phyloP scores from a whole-genome alignment of 768 basidiomycete genomes.

The Lactarius evosmus region DNA sequence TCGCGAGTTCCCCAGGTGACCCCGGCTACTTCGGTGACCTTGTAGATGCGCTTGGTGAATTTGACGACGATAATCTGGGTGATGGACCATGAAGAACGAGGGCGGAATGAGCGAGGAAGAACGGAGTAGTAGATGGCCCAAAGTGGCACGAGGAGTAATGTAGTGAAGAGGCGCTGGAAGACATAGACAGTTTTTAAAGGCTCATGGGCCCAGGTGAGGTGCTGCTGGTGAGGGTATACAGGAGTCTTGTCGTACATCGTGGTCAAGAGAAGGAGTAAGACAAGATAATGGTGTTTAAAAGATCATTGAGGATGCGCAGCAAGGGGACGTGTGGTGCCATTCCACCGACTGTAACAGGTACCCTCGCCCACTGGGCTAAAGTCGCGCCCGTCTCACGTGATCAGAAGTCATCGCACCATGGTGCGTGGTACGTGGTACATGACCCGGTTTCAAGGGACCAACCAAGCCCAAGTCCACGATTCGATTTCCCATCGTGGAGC shows the following conservation, averaged over 20 bases:
- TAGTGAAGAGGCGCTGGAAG: slow-evolving; percentile 46
- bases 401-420: not conserved
- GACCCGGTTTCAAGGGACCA: not conserved
- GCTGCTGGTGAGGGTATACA: slow-evolving; percentile 42
- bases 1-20: slow-evolving; percentile 53
- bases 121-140: slow-evolving; percentile 47
- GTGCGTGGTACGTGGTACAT: not conserved
- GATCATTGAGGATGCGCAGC: not conserved
- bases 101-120: slow-evolving; percentile 43
- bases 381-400: not conserved
- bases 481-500: not conserved
- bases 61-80: slow-evolving; percentile 49
- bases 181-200: slow-evolving; percentile 49
- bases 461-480: too few relatives aligned
- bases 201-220: slow-evolving; percentile 45
- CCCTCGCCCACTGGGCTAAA: too few relatives aligned
- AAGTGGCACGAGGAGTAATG: slow-evolving; percentile 44
- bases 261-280: not conserved
- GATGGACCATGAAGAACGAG: slow-evolving; percentile 50
- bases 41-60: slow-evolving; percentile 51
- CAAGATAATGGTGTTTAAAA: not conserved
- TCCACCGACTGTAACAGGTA: too few relatives aligned
- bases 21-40: slow-evolving; percentile 53
- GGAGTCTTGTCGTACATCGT: slow-evolving; percentile 34
- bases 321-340: not conserved